These are phyloP conservation scores for Hericium erinaceus DNA, from an alignment of 768 basidiomycete species.

Conservation along the genomic window DNA sequence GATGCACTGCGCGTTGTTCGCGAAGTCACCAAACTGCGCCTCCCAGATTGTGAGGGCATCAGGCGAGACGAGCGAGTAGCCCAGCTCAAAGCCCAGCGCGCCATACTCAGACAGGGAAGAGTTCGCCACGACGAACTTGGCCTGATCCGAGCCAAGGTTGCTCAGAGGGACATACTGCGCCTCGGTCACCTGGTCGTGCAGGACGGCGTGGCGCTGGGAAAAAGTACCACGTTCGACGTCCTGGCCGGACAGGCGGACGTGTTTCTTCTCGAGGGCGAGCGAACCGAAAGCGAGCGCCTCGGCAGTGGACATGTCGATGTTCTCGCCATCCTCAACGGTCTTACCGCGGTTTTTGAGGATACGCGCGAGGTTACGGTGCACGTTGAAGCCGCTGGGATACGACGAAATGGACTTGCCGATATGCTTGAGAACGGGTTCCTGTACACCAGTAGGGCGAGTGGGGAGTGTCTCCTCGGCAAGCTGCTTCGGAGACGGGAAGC, in stretches of 20 bases:
- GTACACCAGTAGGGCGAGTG: constrained; percentile 78
- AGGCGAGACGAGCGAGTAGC: constrained; percentile 96
- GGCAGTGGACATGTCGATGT: constrained; percentile 98
- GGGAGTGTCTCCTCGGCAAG: constrained; percentile 88
- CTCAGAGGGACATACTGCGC: constrained; percentile 84
- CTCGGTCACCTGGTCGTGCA: constrained; percentile 94
- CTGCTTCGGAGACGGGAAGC: constrained; percentile 95
- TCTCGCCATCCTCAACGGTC: constrained; percentile 80
- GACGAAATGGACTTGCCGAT: constrained; percentile 83
- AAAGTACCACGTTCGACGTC: constrained; percentile 99
- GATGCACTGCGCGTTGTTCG: constrained; percentile 94
- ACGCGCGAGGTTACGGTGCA: constrained; percentile 89
- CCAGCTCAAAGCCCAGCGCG: constrained; percentile 92
- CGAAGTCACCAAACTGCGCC: constrained; percentile 98
- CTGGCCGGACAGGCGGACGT: constrained; percentile 93
- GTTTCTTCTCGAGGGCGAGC: constrained; percentile 85
- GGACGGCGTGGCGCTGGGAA: constrained; percentile 94
- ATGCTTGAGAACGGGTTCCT: constrained; percentile 65
- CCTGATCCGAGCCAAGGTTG: constrained; percentile 79
- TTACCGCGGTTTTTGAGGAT: constrained; percentile 85
- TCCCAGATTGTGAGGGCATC: constrained; percentile 94
- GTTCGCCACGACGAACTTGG: constrained; percentile 93
- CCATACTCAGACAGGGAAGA: constrained; percentile 95
- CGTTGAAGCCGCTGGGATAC: constrained; percentile 77
- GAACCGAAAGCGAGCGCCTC: constrained; percentile 96